Evolutionary conservation across 495 filamentous ascomycete species (phyloP).

Genomic region (Hypomontagnella submonticulosa): DNA sequence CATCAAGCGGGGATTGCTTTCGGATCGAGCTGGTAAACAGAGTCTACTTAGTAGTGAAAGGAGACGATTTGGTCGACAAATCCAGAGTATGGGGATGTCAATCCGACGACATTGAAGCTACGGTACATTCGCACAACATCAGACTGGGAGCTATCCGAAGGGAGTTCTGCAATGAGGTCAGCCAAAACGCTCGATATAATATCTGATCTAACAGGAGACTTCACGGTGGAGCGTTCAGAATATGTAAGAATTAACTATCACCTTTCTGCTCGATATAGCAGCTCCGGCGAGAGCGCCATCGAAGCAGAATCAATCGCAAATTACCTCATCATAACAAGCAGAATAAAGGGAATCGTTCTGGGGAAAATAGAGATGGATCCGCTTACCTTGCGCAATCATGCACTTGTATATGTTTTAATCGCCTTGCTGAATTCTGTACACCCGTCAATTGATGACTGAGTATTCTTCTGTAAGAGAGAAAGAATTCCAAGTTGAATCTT

Average conservation of each 20-base stretch:
- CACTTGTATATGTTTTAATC: neutral
- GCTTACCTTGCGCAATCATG: conserved; percentile 13
- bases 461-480: too few relatives aligned
- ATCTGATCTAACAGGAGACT: neutral
- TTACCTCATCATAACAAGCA: conserved; percentile 85
- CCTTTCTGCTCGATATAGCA: conserved; percentile 73
- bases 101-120: too few relatives aligned
- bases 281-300: conserved; percentile 89
- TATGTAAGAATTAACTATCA: conserved; percentile 99
- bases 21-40: too few relatives aligned
- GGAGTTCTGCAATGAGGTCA: conserved; percentile 18
- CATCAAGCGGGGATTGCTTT: too few relatives aligned
- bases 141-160: too few relatives aligned
- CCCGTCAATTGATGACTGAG: too few relatives aligned
- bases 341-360: conserved; percentile 11
- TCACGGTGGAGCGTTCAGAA: conserved; percentile 69
- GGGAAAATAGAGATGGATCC: conserved; percentile 9
- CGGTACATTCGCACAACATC: too few relatives aligned
- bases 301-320: conserved; percentile 92
- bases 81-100: too few relatives aligned
- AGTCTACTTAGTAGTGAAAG: too few relatives aligned
- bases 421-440: neutral
- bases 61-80: too few relatives aligned
- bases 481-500: too few relatives aligned
- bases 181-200: neutral